Evolutionary conservation across 305 asterid genomes (phyloP).

Genomic region (Withania somnifera): DNA sequence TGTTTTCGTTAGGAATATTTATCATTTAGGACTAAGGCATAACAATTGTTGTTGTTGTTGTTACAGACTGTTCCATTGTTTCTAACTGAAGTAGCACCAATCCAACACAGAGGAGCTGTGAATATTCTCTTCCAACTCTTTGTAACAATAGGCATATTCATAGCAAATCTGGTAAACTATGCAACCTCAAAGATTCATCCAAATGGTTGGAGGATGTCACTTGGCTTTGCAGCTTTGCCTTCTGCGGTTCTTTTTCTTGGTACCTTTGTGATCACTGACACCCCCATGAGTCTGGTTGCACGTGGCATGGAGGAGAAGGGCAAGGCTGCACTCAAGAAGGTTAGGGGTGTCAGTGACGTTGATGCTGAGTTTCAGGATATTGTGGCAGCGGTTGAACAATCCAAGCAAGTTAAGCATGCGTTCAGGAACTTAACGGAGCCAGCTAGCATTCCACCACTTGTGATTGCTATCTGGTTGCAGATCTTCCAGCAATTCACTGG

Average conservation of each 20-base stretch:
- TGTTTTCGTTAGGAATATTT: too few relatives aligned
- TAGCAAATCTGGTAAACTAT: slow-evolving; percentile 48
- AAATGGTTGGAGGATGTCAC: slow-evolving; percentile 50
- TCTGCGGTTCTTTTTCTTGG: slow-evolving; percentile 21
- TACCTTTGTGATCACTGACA: slow-evolving; percentile 13
- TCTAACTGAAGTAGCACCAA: slow-evolving; percentile 60
- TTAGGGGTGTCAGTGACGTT: slow-evolving; percentile 22
- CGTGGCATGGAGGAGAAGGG: slow-evolving; percentile 11
- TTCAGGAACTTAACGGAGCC: slow-evolving; percentile 16
- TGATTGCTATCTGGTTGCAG: slow-evolving; percentile 12
- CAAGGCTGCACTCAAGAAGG: slow-evolving; percentile 5
- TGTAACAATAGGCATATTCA: slow-evolving; percentile 56
- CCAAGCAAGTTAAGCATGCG: slow-evolving; percentile 8
- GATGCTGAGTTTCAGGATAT: slow-evolving; percentile 19
- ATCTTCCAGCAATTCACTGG: slow-evolving; percentile 44
- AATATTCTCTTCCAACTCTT: slow-evolving; percentile 69
- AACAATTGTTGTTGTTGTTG: neutral
- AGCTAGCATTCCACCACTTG: slow-evolving; percentile 19
- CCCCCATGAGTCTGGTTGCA: slow-evolving; percentile 24
- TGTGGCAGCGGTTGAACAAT: slow-evolving; percentile 10
- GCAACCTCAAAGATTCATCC: slow-evolving; percentile 31
- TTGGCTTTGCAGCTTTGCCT: slow-evolving; percentile 49
- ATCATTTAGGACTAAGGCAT: neutral
- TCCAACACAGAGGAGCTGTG: slow-evolving; percentile 58
- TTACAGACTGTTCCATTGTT: slow-evolving; percentile 67